Evolutionary conservation across 352 stramenopile genomes (phyloP).

Genomic region (Globisporangium orthogonon): DNA sequence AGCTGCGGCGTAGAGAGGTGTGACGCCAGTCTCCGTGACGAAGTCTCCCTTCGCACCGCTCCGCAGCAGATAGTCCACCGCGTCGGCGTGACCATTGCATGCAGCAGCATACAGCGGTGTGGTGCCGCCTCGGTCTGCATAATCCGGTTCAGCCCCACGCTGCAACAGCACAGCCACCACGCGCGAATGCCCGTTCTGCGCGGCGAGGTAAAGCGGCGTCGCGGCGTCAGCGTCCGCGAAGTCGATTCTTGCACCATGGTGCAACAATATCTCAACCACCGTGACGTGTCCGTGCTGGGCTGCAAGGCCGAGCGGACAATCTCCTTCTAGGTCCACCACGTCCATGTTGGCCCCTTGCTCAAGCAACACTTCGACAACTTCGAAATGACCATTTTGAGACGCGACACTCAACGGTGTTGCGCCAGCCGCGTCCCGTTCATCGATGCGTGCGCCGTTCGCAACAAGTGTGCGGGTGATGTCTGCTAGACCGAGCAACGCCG

Average conservation of each 20-base stretch:
- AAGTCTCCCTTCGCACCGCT: not conserved
- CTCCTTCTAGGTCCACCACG: not conserved
- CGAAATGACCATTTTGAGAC: constrained; percentile 62
- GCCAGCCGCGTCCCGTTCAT: not conserved
- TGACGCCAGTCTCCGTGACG: constrained; percentile 2
- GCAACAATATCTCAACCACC: not conserved
- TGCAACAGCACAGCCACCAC: constrained; percentile 48
- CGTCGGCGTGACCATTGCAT: not conserved
- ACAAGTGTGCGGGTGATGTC: not conserved
- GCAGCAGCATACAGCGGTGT: constrained; percentile 3
- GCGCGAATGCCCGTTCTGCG: constrained; percentile 68
- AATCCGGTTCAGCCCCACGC: constrained; percentile 4
- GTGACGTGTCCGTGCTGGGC: not conserved
- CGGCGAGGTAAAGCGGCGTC: constrained; percentile 17
- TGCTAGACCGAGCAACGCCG: too few relatives aligned
- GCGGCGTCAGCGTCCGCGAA: constrained; percentile 6
- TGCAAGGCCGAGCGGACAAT: constrained; percentile 1
- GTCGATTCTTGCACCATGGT: not conserved
- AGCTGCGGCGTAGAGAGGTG: constrained; percentile 17
- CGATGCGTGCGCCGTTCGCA: too few relatives aligned
- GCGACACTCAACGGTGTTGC: constrained; percentile 17
- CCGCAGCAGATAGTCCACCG: not conserved
- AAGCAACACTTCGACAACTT: constrained; percentile 54
- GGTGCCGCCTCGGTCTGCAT: not conserved
- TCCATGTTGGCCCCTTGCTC: constrained; percentile 6